Evolutionary conservation across 306 rosid species (phyloP), one percentile per base, ranked within the genome.

Genomic region (Astragalus membranaceus): DNA sequence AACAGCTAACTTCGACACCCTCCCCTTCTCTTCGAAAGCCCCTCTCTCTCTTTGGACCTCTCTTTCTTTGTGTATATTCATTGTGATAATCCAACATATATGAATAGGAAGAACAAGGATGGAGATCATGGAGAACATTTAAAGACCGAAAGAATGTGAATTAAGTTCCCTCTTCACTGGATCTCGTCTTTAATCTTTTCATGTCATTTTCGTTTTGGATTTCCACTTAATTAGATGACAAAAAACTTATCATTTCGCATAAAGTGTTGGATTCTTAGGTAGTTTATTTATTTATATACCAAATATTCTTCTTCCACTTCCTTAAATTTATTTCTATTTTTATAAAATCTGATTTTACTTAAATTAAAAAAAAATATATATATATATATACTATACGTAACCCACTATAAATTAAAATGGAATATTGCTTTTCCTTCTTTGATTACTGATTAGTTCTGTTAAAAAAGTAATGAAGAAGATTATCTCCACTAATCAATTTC

Each of bases 141-240:
- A 78, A 82, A 75, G 80, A 16, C 26, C 11, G 12, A 39, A 64
- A 72, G 83, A 78, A 75, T 82, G 49, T 53, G 86, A 82, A 78
- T 65, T 78, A 30, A 78, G 75, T 82, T 82, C 83, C 83, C 70
- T 70, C 75, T 58, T 58, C 71, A 15, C 29, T 12, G 72, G 83
- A 79, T 68, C 76, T 65, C 11, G 29, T 69, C 80, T 65, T 78
- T 52, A 65, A 75, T 78, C 75, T 69, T 62, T 73, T 64, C 70
- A 58, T 69, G 82, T 78, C 79, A 74, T 74, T 72, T 74, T 70
- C 58, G 58, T 74, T 74, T 74, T 69, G 41, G 49, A 55, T 52
- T 78, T 39, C 78, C 63, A 78, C 82, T 78, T 65, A n/a, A n/a
- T n/a, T n/a, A 44, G 52, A 58, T 49, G 67, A 15, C 59, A 70